Evolutionary conservation across 2,329 filamentous ascomycete genomes (phyloP), one percentile per base, ranked within the genome.

Genomic region (Basipetospora chlamydospora): DNA sequence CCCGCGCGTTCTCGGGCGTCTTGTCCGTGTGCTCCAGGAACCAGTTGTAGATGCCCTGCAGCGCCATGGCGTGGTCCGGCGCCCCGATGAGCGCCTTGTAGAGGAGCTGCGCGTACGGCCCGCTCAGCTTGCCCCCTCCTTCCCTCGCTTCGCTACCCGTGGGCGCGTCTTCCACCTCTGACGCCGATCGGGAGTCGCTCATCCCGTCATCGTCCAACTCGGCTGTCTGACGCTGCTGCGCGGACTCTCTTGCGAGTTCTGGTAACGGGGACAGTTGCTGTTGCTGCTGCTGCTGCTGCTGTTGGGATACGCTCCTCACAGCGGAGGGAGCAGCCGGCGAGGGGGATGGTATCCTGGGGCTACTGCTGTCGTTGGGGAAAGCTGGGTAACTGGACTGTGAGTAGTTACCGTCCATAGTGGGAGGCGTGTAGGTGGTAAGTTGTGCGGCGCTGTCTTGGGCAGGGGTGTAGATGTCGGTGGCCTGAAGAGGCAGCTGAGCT

Each of bases 11-110:
- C 50, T 86, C 90, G 38, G 71, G 66, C 3, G 85, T 73, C 55
- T 90, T 94, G 45, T 73, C 70, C 3, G 86, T 94, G 49, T 94
- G 78, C 20, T 77, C 67, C 28, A 72, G 65, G 49, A 96, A 93
- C 86, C 88, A 96, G 39, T 79, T 67, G 56, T 96, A 96, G 39
- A 96, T 82, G 37, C 92, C 79, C 46, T 86, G 77, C 10, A 96
- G 65, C 2, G 80, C 73, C 73, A 95, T 80, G 16, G 73, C 75
- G 42, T 80, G 68, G 5, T 65, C 61, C 0, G 75, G 70, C 0
- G 68, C 70, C 45, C 73, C 73, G 60, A 77, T 71, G 15, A 96
- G 70, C 1, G 85, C 85, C 35, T 67, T 64, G 50, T 78, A 81
- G 42, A 96, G 84, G 12, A 94, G 68, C 47, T 80, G 69, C 0